Evolutionary conservation across 2,329 filamentous ascomycete genomes (phyloP), one percentile per base, ranked within the genome.

Genomic region (Colletotrichum chlorophyti): DNA sequence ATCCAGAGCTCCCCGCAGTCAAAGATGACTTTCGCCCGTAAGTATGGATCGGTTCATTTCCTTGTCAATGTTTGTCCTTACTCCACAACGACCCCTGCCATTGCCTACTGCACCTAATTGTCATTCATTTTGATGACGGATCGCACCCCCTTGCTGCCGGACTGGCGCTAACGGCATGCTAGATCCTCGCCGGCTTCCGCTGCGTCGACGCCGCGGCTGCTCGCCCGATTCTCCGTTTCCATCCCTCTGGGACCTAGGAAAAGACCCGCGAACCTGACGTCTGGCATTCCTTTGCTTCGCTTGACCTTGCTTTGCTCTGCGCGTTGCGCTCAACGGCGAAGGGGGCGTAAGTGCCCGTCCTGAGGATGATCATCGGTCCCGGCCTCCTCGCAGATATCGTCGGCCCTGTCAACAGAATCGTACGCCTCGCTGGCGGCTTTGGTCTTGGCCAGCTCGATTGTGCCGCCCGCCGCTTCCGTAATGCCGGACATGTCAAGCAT

Each of bases 1-100:
- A n/a, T n/a, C n/a, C 14, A 26, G 32, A 26, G 19, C 34, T 24
- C 46, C 37, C 46, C 46, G 29, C 47, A 37, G 21, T 4, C 31
- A 57, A 23, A 12, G 17, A 29, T 43, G 53, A 38, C 47, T 52
- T 57, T 43, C 47, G 47, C 15, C 32, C 53, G 53, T 57, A 57
- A 57, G 8, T 45, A 43, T 26, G 53, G 32, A 21, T 24, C 34
- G 12, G 7, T 19, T 35, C 8, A 12, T 31, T 23, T 14, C 46
- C 37, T 27, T 34, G 10, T 42, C 23, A n/a, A n/a, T n/a, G n/a
- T n/a, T n/a, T n/a, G n/a, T n/a, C 32, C 24, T 32, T 45, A 32
- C 26, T 24, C 29, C n/a, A n/a, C n/a, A n/a, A n/a, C n/a, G n/a
- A n/a, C n/a, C n/a, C n/a, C n/a, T n/a, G n/a, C n/a, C n/a, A n/a